phyloP scores from a whole-genome alignment of 2,329 filamentous ascomycete species.

The Fusarium sp. region DNA sequence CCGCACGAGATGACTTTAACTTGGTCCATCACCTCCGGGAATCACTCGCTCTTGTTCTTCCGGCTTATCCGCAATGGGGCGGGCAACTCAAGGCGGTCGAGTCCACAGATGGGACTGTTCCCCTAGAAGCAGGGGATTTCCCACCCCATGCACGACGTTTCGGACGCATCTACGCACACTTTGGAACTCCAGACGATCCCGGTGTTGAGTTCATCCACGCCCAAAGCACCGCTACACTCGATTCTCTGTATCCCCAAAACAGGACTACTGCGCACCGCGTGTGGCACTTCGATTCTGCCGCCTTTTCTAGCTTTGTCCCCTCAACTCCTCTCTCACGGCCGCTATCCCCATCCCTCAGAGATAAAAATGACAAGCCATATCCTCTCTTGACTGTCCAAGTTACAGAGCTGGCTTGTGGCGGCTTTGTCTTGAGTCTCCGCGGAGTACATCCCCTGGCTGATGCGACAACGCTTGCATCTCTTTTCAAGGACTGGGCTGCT shows the following conservation, averaged over 20 bases:
- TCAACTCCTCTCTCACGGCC: slow-evolving; percentile 3
- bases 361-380: background rate
- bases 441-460: slow-evolving; percentile 42
- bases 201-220: slow-evolving; percentile 38
- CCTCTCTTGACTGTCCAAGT: slow-evolving; percentile 39
- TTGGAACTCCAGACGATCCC: slow-evolving; percentile 25
- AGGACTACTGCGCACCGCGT: slow-evolving; percentile 5
- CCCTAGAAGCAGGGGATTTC: slow-evolving; percentile 20
- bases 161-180: slow-evolving; percentile 38
- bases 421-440: slow-evolving; percentile 34
- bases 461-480: slow-evolving; percentile 29
- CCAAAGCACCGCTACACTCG: slow-evolving; percentile 18
- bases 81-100: slow-evolving; percentile 34
- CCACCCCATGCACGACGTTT: slow-evolving; percentile 37
- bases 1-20: background rate
- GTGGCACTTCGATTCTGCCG: slow-evolving; percentile 23
- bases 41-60: slow-evolving; percentile 19
- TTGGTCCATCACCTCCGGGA: slow-evolving; percentile 16
- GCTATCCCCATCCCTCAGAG: background rate
- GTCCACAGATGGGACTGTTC: slow-evolving; percentile 13
- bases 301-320: slow-evolving; percentile 23
- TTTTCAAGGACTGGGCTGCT: slow-evolving; percentile 41
- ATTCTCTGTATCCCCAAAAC: slow-evolving; percentile 18
- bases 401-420: slow-evolving; percentile 38
- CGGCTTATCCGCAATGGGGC: slow-evolving; percentile 36